Conservation (phyloP, 306 rosid genomes). For the Prunus armeniaca region DNA sequence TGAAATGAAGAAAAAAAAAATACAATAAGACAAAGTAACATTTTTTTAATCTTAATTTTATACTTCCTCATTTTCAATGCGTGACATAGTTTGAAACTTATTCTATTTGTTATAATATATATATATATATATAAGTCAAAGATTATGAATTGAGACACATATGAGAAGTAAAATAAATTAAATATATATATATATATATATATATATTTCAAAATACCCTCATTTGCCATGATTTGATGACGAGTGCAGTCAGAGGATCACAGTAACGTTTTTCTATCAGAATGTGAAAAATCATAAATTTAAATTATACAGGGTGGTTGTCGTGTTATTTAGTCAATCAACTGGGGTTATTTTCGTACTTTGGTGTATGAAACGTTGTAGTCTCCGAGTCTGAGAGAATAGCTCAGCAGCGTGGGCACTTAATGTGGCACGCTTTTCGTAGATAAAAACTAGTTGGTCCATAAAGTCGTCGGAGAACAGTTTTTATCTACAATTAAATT, state of each 20-base stretch:
- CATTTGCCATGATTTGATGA: not conserved
- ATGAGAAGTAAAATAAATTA: not conserved
- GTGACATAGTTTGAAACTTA: no score
- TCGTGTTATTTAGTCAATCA: not conserved
- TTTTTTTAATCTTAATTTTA: no score
- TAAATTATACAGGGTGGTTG: not conserved
- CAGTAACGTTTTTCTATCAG: no score
- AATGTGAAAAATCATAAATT: no score
- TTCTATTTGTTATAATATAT: no score
- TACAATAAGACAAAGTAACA: no score
- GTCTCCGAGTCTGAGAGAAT: not conserved
- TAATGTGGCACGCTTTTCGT: conserved; percentile 18
- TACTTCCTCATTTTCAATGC: no score
- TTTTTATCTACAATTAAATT: not conserved
- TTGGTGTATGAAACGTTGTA: not conserved
- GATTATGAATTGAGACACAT: not conserved
- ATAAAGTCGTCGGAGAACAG: not conserved
- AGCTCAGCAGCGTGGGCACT: not conserved
- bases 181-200: not conserved
- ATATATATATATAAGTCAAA: no score
- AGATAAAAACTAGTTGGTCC: not conserved
- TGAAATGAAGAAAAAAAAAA: no score
- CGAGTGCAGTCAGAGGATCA: not conserved
- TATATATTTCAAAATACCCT: not conserved
- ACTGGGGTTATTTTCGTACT: not conserved